Evolutionary conservation across 2,329 filamentous ascomycete species (phyloP).

Genomic region (Ophiostoma himal-ulmi): DNA sequence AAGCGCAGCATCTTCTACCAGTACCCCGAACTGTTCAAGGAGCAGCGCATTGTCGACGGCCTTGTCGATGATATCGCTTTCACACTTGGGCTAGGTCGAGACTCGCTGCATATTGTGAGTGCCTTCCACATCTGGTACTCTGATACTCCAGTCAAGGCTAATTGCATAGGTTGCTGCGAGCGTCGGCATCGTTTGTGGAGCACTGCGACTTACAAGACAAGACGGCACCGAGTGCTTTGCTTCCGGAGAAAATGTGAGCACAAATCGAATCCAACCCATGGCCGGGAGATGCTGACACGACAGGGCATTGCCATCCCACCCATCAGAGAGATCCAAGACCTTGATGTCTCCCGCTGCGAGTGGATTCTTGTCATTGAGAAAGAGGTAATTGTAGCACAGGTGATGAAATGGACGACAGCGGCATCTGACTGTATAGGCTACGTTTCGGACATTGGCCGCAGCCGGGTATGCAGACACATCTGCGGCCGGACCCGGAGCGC

Average conservation of each 20-base stretch:
- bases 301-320: constrained; percentile 59
- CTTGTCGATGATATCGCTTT: constrained; percentile 69
- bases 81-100: constrained; percentile 59
- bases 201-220: constrained; percentile 39
- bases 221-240: constrained; percentile 27
- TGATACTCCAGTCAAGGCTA: neutral
- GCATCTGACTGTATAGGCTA: constrained; percentile 45
- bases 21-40: constrained; percentile 64
- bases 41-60: constrained; percentile 61
- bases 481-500: constrained; percentile 50
- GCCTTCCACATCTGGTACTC: neutral
- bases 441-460: constrained; percentile 61
- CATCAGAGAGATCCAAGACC: constrained; percentile 41
- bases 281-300: neutral
- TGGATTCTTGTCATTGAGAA: constrained; percentile 77
- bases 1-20: constrained; percentile 78
- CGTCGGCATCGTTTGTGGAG: constrained; percentile 65
- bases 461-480: constrained; percentile 50
- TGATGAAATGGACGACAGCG: neutral
- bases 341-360: constrained; percentile 45
- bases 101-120: constrained; percentile 62
- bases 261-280: too few relatives aligned
- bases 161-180: constrained; percentile 59
- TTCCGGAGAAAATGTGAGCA: constrained; percentile 19
- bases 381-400: constrained; percentile 40